phyloP scores from a whole-genome alignment of 257 asterid genomes.

The Voacanga thouarsii region DNA sequence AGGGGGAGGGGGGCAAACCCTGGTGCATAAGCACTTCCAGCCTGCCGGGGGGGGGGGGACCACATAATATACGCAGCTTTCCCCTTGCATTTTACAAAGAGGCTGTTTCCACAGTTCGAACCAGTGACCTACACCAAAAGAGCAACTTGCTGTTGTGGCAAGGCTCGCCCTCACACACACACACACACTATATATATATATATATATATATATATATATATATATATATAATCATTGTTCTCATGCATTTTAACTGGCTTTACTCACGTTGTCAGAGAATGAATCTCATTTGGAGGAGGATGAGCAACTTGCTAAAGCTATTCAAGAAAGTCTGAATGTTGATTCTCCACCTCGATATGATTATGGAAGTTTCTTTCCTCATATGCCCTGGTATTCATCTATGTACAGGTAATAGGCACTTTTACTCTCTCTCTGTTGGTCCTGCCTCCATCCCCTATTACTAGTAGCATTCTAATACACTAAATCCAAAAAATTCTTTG shows the following conservation, averaged over 20 bases:
- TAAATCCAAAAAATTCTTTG: background rate
- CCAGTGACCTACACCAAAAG: no score
- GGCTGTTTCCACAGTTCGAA: no score
- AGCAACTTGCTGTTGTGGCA: no score
- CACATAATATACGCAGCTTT: no score
- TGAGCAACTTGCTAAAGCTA: constrained; percentile 85
- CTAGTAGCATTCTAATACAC: background rate
- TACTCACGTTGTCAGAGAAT: constrained; percentile 40
- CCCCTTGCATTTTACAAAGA: no score
- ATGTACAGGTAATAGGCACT: constrained; percentile 56
- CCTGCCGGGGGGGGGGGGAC: no score
- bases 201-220: no score
- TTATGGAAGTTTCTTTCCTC: constrained; percentile 59
- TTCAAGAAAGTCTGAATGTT: constrained; percentile 79
- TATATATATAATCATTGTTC: background rate
- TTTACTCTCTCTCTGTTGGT: background rate
- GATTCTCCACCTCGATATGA: constrained; percentile 67
- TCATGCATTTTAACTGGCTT: background rate
- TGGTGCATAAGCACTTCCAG: no score
- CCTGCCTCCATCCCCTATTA: background rate
- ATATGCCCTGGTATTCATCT: constrained; percentile 49
- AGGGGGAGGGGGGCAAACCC: no score
- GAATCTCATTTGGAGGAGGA: constrained; percentile 78
- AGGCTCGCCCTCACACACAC: no score
- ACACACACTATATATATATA: no score